Evolutionary conservation across 345 rosid genomes (phyloP), one percentile per base, ranked within the genome.

Genomic region (Limnanthes douglasii): DNA sequence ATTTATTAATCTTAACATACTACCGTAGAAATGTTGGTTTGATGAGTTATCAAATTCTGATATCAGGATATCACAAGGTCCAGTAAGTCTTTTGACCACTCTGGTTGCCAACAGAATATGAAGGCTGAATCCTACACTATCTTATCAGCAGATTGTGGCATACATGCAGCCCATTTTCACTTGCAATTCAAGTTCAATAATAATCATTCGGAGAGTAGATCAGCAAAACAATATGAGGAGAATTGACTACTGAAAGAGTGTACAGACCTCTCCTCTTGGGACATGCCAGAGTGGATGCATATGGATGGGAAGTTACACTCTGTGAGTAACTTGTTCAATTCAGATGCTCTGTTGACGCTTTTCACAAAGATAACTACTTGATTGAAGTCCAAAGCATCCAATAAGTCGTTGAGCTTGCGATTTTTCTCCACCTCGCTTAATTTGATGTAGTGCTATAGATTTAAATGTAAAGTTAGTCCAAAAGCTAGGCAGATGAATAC

Each of bases 401-500:
- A 88, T 5, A 92, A 93, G 58, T 92, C 96, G 46, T 92, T 92
- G 56, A 92, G 41, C 78, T 92, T 92, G 39, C 94, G 83, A 39
- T 92, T 92, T 48, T 92, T 92, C 85, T 92, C 99, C 72, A 61
- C 55, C 61, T 92, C 99, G 2, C 56, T 71, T 63, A 92, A 59
- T 65, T 92, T 92, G 78, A 92, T 92, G 70, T 85, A 92, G 71
- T 92, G 99, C 99, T 92, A 71, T 28, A n/a, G n/a, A n/a, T n/a
- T n/a, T n/a, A n/a, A n/a, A n/a, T n/a, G n/a, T n/a, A n/a, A n/a
- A n/a, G n/a, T n/a, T n/a, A n/a, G n/a, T n/a, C n/a, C 41, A 59
- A 21, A 21, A 5, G 39, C 31, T 0, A 2, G 3, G 6, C 5
- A 37, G 4, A 33, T 4, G 9, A 19, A 18, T 11, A 0, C 12